Base-by-base conservation (phyloP, 2,329 filamentous ascomycete genomes). In the Shiraia sp. region DNA sequence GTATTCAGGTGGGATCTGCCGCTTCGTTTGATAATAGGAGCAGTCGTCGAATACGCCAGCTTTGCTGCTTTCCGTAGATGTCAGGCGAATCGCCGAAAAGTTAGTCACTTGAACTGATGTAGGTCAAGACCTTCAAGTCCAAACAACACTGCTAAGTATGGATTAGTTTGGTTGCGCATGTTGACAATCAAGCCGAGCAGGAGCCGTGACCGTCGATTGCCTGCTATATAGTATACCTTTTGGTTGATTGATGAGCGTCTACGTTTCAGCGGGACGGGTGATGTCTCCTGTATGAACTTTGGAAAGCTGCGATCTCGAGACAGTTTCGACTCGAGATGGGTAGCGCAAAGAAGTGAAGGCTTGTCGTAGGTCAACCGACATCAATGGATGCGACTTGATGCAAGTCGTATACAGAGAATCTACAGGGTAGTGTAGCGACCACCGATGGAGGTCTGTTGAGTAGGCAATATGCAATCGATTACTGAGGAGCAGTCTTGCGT, bases 301-400 rank as follows among this genome's bases (percentile, higher is more conserved):
- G 47, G 76, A 79, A 27, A 80, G 69, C 63, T 80, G 77, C 48
- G 76, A 73, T 75, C 76, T 79, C 70, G 77, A 79, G 63, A 80
- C 75, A 44, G 76, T 74, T 66, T 75, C 71, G 69, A 79, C 74
- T 73, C 78, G 74, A 75, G 75, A 75, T 53, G 77, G 77, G 59
- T 77, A 79, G 47, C 76, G 75, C 60, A 80, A 65, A 47, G 75
- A 79, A 57, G 75, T 74, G 49, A 76, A 73, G 53, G 74, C 75
- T 69, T 73, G 70, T 66, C 77, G 76, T 66, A 76, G 66, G 70
- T 79, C 76, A 79, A 79, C 77, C 77, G 78, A 80, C 78, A 80
- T 80, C 77, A 78, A 79, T 67, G 48, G 52, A 52, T 45, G 53
- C 51, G 51, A 52, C 47, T 63, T 38, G 42, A 50, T 48, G 45